Base-by-base conservation (phyloP, 306 rosid genomes). In the Fagus crenata region DNA sequence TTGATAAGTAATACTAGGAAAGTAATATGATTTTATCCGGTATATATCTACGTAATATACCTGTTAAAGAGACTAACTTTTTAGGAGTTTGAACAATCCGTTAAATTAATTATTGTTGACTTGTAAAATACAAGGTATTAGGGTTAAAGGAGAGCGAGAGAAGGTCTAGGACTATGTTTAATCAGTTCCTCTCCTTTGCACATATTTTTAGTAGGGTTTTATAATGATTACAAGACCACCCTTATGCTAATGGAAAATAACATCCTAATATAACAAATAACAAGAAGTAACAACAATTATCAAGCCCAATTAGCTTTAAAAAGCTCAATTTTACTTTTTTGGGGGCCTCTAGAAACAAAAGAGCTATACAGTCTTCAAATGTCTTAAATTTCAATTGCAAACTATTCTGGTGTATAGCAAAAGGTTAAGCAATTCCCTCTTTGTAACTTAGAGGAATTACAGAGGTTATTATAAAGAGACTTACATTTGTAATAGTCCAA, bases 381-480 rank as follows among this genome's bases (percentile, higher is more conserved):
- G 14, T 65, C n/a, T 7, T 65, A 39, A 14, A 17, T 65, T 3
- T 65, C 49, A 36, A 15, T 65, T 65, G 36, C 22, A 39, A 65
- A 39, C 49, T 1, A 65, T 65, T 42, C 18, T 65, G 71, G 71
- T 17, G 71, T 65, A 17, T 65, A 31, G 71, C 32, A 63, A 39
- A 65, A 37, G 49, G 71, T 17, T 65, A 2, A 37, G 39, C 39
- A 28, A 36, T 6, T 11, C 42, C 18, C 13, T 65, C 71, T 37
- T 65, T 6, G 49, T 37, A 36, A 15, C 36, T 37, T 64, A 37
- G 37, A 15, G 18, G 49, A 33, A 37, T 46, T 64, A 36, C 1
- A 37, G 46, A 64, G 64, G 18, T 58, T 7, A 7, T 3, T 46
- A 46, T 46, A 9, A 46, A 46, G 51, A 46, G 11, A 13, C 51